phyloP scores from a whole-genome alignment of 495 filamentous ascomycete species.

The Pyrenula aspistea region DNA sequence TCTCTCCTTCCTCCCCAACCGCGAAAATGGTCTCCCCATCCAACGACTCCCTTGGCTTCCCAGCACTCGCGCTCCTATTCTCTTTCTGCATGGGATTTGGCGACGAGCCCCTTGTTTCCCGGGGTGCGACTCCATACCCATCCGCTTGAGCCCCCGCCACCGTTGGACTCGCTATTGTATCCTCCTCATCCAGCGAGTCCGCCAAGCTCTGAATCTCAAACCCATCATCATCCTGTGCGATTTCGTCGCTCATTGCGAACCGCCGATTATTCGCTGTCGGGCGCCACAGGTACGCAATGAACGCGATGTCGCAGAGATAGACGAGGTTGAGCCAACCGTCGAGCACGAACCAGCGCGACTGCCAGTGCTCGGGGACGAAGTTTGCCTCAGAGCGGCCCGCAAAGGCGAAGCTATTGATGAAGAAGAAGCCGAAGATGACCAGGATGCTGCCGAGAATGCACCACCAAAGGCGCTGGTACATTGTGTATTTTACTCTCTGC shows the following conservation, averaged over 20 bases:
- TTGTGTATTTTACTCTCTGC: slow-evolving; percentile 81
- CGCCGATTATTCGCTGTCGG: slow-evolving; percentile 93
- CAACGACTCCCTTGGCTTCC: slow-evolving; percentile 49
- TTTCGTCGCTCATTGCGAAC: slow-evolving; percentile 98
- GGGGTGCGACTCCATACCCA: neutral
- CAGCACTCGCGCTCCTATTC: slow-evolving; percentile 21
- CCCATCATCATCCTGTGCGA: slow-evolving; percentile 96
- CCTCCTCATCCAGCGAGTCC: slow-evolving; percentile 64
- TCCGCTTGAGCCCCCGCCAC: slow-evolving; percentile 2
- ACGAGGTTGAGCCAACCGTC: slow-evolving; percentile 97
- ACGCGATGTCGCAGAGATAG: slow-evolving; percentile 82
- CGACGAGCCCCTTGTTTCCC: slow-evolving; percentile 23
- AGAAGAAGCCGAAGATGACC: slow-evolving; percentile 94
- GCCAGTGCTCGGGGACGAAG: slow-evolving; percentile 93
- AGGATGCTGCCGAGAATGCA: slow-evolving; percentile 84
- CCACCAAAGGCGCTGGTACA: slow-evolving; percentile 99
- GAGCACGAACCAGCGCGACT: slow-evolving; percentile 90
- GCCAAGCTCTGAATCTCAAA: slow-evolving; percentile 95
- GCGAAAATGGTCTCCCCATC: slow-evolving; percentile 94
- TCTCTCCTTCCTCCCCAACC: slow-evolving; percentile 75
- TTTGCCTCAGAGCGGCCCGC: slow-evolving; percentile 69
- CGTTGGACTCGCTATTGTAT: slow-evolving; percentile 29
- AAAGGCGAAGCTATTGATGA: slow-evolving; percentile 88
- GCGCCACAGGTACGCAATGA: slow-evolving; percentile 93
- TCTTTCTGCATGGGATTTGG: slow-evolving; percentile 41